Conservation (phyloP, 2,329 filamentous ascomycete species). For the Phialophora verrucosa region DNA sequence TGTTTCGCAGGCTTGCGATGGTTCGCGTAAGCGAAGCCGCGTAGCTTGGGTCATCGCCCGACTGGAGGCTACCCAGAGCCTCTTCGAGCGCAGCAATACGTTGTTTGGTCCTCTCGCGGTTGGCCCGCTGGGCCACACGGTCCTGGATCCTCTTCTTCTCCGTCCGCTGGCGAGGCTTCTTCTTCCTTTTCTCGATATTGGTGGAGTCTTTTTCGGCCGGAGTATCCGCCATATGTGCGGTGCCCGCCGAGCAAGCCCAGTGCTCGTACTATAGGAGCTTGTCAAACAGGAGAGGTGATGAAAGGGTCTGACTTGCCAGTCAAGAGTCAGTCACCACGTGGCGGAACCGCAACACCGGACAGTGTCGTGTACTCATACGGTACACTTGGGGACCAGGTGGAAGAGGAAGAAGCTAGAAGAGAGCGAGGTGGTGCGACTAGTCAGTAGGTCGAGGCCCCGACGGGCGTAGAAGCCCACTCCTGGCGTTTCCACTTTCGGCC, state of each 20-base stretch:
- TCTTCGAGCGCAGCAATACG: constrained; percentile 32
- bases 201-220: not conserved
- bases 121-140: constrained; percentile 37
- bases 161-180: constrained; percentile 13
- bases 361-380: not conserved
- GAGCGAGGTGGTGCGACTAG: no score
- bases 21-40: constrained; percentile 22
- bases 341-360: not conserved
- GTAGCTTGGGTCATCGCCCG: constrained; percentile 23
- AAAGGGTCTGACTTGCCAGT: not conserved
- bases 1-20: constrained; percentile 25
- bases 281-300: not conserved
- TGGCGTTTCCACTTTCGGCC: no score
- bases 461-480: no score
- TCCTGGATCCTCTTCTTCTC: constrained; percentile 33
- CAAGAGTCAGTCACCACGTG: not conserved
- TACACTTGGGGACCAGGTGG: no score
- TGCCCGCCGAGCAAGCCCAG: no score
- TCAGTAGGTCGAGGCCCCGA: no score
- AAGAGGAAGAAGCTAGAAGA: not conserved
- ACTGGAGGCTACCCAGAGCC: constrained; percentile 26
- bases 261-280: not conserved
- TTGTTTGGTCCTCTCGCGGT: constrained; percentile 37
- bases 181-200: not conserved
- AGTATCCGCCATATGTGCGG: not conserved